Base-by-base conservation (phyloP, 352 stramenopile genomes). In the Phytopythium oedochilum region DNA sequence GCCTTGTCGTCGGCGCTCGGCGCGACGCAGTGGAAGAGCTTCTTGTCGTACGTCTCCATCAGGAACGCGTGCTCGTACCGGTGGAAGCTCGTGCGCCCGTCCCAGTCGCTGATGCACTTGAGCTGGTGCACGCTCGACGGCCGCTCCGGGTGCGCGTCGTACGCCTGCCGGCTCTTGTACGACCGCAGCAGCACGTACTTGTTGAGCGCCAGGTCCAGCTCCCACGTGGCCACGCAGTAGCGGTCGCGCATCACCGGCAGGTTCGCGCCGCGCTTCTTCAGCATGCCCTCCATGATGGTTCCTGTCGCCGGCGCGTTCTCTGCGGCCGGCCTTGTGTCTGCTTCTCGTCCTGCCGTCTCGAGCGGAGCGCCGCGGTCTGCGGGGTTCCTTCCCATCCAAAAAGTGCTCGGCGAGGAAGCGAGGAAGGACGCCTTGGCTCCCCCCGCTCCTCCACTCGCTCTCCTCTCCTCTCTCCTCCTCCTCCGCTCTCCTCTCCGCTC, bases 181-280 rank as follows among this genome's bases (percentile, higher is more conserved):
- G 76, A 84, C 26, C 79, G 77, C 60, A 94, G 51, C 54, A 89
- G 67, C n/a, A 89, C 69, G 54, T 66, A 82, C 57, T 77, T 78
- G 55, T 61, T 63, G 22, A 72, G 69, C 22, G 65, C 61, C 20
- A 57, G 58, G 61, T 85, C 71, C 36, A 83, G 28, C 45, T 86
- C 78, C 66, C 66, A 85, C 66, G 75, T 82, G n/a, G 79, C 78
- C 46, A 92, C 79, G 56, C 82, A 92, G 63, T 94, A 94, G 36
- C 82, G 78, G 54, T 89, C 75, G 56, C 80, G 82, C 84, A 94
- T 94, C 20, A 91, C 70, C 1, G 78, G 76, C 74, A 91, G 71
- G 18, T 78, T 87, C 18, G 62, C 66, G 51, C 66, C 71, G 43
- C 84, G 78, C 53, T 91, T 90, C 69, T 90, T 91, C 14, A 94